Conservation (phyloP, 768 basidiomycete genomes). For the Galerina marginata region DNA sequence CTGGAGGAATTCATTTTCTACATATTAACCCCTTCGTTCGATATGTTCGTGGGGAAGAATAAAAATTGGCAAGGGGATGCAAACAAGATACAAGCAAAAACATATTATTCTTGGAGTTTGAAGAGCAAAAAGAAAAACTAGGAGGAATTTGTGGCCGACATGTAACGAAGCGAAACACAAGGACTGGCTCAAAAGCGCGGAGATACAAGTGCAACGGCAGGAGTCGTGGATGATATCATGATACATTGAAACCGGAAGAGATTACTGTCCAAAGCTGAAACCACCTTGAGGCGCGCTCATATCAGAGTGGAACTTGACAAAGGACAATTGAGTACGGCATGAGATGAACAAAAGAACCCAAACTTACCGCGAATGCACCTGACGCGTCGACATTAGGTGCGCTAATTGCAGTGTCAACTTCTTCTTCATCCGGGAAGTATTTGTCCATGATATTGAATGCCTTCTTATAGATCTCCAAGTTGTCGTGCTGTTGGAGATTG, state of each 20-base stretch:
- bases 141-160: constrained; percentile 15
- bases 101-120: constrained; percentile 23
- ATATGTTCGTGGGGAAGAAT: not conserved
- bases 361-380: constrained; percentile 75
- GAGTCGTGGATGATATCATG: constrained; percentile 23
- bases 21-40: no score
- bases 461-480: constrained; percentile 99
- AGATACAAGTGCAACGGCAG: constrained; percentile 16
- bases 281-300: constrained; percentile 92
- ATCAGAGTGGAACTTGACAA: constrained; percentile 77
- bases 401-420: constrained; percentile 80
- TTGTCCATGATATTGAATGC: constrained; percentile 98
- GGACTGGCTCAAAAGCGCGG: constrained; percentile 6
- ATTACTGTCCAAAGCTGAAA: constrained; percentile 88
- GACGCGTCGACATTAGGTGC: constrained; percentile 77
- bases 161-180: constrained; percentile 6
- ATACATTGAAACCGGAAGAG: constrained; percentile 19
- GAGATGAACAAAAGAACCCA: constrained; percentile 11
- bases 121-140: constrained; percentile 11
- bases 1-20: no score
- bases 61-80: not conserved
- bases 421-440: constrained; percentile 98
- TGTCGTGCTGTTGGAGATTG: constrained; percentile 99
- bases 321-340: constrained; percentile 11
- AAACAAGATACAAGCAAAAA: constrained; percentile 29